phyloP scores from a whole-genome alignment of 2,329 filamentous ascomycete genomes.

The Diplocarpon mali region DNA sequence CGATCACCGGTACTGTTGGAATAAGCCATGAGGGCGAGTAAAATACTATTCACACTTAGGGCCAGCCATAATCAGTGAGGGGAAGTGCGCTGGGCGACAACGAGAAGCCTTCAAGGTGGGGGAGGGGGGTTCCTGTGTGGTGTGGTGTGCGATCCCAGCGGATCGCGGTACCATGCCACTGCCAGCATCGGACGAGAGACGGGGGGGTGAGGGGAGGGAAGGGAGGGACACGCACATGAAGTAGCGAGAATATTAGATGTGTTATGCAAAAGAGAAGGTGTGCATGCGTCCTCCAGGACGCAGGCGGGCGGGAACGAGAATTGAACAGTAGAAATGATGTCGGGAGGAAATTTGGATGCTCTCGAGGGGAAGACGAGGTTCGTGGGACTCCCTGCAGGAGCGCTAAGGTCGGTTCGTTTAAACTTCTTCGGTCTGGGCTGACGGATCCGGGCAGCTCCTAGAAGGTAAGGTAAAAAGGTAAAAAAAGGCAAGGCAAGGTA shows the following conservation, averaged over 20 bases:
- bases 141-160: not conserved
- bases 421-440: no score
- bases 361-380: not conserved
- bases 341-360: not conserved
- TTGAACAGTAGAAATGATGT: constrained; percentile 2
- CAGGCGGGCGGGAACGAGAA: constrained; percentile 2
- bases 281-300: constrained; percentile 5
- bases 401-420: not conserved
- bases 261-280: constrained; percentile 2
- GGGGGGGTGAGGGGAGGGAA: no score
- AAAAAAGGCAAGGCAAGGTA: not conserved
- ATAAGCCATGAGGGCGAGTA: constrained; percentile 46
- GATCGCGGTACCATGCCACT: not conserved
- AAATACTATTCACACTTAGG: constrained; percentile 21
- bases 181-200: no score
- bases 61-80: not conserved
- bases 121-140: constrained; percentile 12
- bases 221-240: no score
- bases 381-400: not conserved
- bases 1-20: constrained; percentile 49
- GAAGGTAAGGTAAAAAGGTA: not conserved
- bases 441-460: no score
- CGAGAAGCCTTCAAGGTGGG: constrained; percentile 14
- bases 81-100: constrained; percentile 7
- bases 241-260: not conserved